Evolutionary conservation across 2,329 filamentous ascomycete genomes (phyloP).

Genomic region (Amylocarpus encephaloides): DNA sequence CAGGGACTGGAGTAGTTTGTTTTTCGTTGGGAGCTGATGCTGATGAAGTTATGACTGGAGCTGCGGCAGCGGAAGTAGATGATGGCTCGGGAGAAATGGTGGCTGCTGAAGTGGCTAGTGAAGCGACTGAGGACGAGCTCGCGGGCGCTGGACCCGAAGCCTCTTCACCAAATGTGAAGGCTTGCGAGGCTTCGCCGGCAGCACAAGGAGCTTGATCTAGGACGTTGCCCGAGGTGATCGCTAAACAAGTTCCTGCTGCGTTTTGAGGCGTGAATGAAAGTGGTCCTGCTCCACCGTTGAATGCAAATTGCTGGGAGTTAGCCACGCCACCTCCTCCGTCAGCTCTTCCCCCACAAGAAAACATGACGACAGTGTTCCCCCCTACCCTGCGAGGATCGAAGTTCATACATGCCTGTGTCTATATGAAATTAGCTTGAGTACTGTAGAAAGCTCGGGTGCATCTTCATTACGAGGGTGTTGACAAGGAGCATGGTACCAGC

Average conservation of each 20-base stretch:
- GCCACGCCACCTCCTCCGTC: slow-evolving; percentile 46
- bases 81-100: not conserved
- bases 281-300: slow-evolving; percentile 37
- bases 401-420: slow-evolving; percentile 53
- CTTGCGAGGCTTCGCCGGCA: slow-evolving; percentile 36
- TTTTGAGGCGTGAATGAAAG: slow-evolving; percentile 42
- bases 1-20: slow-evolving; percentile 40
- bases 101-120: not conserved
- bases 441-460: slow-evolving; percentile 9
- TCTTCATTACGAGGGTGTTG: slow-evolving; percentile 45
- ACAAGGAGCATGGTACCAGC: slow-evolving; percentile 45
- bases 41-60: slow-evolving; percentile 4
- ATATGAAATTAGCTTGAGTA: slow-evolving; percentile 7
- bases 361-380: slow-evolving; percentile 49
- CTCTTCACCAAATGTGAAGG: slow-evolving; percentile 34
- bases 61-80: slow-evolving; percentile 1
- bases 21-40: slow-evolving; percentile 16
- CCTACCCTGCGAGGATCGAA: slow-evolving; percentile 47
- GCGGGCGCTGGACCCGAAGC: slow-evolving; percentile 3
- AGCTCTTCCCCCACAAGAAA: slow-evolving; percentile 53
- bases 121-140: slow-evolving; percentile 6
- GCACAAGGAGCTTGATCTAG: slow-evolving; percentile 41
- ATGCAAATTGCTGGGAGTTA: slow-evolving; percentile 46
- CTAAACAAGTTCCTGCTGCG: slow-evolving; percentile 41
- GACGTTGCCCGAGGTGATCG: slow-evolving; percentile 36